Evolutionary conservation across 257 asterid species (phyloP).

Genomic region (Paraleonurus japonicus): DNA sequence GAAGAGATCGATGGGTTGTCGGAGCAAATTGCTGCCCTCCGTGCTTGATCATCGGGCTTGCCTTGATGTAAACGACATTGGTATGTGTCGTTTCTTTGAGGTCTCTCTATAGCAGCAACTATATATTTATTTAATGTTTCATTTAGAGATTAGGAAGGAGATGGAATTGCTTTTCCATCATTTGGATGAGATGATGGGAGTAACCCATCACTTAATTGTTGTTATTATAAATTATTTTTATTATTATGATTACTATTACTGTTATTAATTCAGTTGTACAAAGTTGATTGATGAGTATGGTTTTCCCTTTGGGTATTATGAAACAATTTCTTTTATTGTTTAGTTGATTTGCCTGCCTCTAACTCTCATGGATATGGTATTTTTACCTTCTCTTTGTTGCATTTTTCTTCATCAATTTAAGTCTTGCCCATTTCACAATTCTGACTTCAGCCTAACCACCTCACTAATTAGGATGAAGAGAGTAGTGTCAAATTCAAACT

Average conservation of each 20-base stretch:
- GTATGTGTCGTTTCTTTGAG: neutral
- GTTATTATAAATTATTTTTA: neutral
- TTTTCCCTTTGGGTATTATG: neutral
- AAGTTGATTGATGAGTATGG: neutral
- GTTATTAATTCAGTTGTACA: slow-evolving; percentile 3
- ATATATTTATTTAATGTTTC: slow-evolving; percentile 5
- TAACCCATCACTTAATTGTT: neutral
- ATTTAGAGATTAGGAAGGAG: slow-evolving; percentile 17
- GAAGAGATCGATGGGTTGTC: slow-evolving; percentile 50
- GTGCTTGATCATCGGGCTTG: slow-evolving; percentile 28
- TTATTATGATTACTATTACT: neutral
- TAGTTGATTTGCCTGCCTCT: neutral
- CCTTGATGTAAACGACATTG: neutral
- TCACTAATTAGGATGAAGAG: too few species aligned
- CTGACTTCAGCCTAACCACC: too few species aligned
- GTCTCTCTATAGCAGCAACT: neutral
- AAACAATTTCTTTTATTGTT: neutral
- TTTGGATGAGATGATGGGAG: neutral
- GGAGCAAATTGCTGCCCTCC: slow-evolving; percentile 50
- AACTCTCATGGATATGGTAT: neutral
- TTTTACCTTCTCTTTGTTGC: too few species aligned
- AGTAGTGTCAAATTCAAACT: too few species aligned
- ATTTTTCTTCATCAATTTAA: neutral
- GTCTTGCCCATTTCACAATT: neutral
- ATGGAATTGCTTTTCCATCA: neutral